Conservation (phyloP, 2,329 filamentous ascomycete genomes). For the Drechslerella coelobrocha region DNA sequence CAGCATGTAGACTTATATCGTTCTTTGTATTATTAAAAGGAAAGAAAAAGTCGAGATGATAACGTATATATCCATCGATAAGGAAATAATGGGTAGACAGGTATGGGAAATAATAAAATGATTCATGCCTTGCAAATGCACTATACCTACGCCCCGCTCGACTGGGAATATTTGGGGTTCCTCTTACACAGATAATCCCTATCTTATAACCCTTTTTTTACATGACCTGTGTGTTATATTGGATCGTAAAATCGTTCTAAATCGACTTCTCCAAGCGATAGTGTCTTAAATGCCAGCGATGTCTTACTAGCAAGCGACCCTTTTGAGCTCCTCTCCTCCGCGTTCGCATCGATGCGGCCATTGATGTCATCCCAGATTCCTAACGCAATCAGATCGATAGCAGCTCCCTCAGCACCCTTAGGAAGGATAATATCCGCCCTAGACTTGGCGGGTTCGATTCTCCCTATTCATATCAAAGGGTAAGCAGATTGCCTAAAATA, state of each 20-base stretch:
- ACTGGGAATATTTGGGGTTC: no score
- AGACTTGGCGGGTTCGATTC: slow-evolving; percentile 46
- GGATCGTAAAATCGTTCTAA: slow-evolving; percentile 46
- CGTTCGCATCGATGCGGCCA: slow-evolving; percentile 35
- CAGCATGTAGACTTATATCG: slow-evolving; percentile 34
- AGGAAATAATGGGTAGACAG: no score
- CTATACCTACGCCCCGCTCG: no score
- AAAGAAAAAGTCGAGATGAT: slow-evolving; percentile 19
- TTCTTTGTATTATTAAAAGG: slow-evolving; percentile 19
- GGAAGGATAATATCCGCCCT: slow-evolving; percentile 44
- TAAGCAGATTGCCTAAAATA: slow-evolving; percentile 5
- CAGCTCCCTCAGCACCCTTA: slow-evolving; percentile 52
- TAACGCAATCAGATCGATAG: slow-evolving; percentile 54
- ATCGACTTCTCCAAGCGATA: slow-evolving; percentile 39
- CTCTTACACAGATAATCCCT: no score
- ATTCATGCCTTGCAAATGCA: no score
- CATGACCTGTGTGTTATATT: no score
- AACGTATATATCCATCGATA: no score
- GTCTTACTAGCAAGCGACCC: slow-evolving; percentile 19
- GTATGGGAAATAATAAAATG: no score
- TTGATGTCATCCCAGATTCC: slow-evolving; percentile 54
- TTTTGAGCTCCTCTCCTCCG: slow-evolving; percentile 20
- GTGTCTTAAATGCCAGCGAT: slow-evolving; percentile 29
- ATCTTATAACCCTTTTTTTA: no score
- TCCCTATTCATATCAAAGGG: slow-evolving; percentile 16